Percentiles rank a stretch among this genome's conserved stretches.
These are phyloP conservation scores for Pseudognaphalium luteoalbum DNA, from an alignment of 129 eudicot species.

Conservation along the genomic window DNA sequence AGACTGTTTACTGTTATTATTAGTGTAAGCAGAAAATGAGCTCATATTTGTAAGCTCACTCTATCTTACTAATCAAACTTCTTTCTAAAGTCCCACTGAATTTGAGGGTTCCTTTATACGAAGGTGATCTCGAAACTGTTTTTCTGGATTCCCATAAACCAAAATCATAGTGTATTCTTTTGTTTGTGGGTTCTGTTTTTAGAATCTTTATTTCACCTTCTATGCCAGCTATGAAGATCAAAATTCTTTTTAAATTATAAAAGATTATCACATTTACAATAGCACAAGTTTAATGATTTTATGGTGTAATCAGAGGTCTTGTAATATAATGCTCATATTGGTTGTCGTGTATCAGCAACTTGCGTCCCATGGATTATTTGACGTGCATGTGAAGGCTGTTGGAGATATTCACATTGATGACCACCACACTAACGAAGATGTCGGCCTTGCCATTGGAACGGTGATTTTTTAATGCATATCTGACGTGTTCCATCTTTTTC, in stretches of 20 bases:
- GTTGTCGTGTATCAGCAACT: conserved; percentile 60
- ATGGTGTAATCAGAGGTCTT: neutral
- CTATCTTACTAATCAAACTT: neutral
- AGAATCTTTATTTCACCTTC: too few relatives aligned
- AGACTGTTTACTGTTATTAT: neutral
- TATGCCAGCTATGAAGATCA: too few relatives aligned
- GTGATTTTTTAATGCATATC: conserved; percentile 39
- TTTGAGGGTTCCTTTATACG: too few relatives aligned
- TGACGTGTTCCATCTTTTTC: neutral
- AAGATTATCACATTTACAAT: too few relatives aligned
- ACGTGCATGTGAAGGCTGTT: conserved; percentile 90
- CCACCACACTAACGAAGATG: conserved; percentile 98
- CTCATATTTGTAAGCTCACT: neutral
- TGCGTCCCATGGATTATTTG: conserved; percentile 97
- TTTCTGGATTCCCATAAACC: too few relatives aligned
- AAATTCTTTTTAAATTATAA: too few relatives aligned
- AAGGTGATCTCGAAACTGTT: too few relatives aligned
- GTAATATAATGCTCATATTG: conserved; percentile 10
- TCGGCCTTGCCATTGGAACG: conserved; percentile 97
- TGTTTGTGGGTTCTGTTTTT: too few relatives aligned
- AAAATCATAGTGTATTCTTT: too few relatives aligned
- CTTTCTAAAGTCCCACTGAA: too few relatives aligned
- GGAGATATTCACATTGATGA: conserved; percentile 98
- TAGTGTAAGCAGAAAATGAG: neutral
- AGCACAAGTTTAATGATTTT: neutral